A percentile compares a stretch with the other conserved stretches of the same genome.
These are phyloP conservation scores for Ustilago nuda DNA, from an alignment of 1,284 basidiomycete genomes.

Conservation along the genomic window DNA sequence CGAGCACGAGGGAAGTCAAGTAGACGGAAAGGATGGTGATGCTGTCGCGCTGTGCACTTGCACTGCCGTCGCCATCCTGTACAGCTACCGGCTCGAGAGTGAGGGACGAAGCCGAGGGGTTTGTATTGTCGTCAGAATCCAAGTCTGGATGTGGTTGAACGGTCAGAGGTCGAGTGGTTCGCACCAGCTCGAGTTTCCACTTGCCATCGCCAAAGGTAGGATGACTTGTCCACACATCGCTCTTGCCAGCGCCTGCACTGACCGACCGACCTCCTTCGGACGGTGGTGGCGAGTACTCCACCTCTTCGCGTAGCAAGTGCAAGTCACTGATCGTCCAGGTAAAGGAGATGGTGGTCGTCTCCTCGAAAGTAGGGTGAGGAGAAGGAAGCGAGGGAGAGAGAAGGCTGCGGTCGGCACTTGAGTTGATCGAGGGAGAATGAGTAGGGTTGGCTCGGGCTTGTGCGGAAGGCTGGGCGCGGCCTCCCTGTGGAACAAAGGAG, in stretches of 20 bases:
- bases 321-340: constrained; percentile 62
- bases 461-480: background rate
- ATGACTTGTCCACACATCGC: constrained; percentile 63
- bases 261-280: constrained; percentile 59
- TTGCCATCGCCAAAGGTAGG: constrained; percentile 66
- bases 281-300: constrained; percentile 49
- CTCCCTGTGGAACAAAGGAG: background rate
- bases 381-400: constrained; percentile 11
- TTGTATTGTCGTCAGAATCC: background rate
- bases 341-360: constrained; percentile 59
- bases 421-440: background rate
- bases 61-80: background rate
- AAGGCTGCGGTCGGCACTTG: constrained; percentile 15
- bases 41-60: constrained; percentile 7
- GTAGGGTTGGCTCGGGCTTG: background rate
- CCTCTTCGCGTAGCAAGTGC: constrained; percentile 57
- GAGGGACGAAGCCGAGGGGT: background rate
- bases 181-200: constrained; percentile 66
- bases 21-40: constrained; percentile 60
- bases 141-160: background rate
- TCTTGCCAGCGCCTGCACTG: constrained; percentile 59
- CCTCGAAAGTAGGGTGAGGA: constrained; percentile 49
- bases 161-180: constrained; percentile 31
- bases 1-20: constrained; percentile 53
- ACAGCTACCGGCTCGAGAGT: constrained; percentile 9